These are phyloP conservation scores for Tetracladium marchalianum DNA, from an alignment of 495 filamentous ascomycete species.

Conservation along the genomic window DNA sequence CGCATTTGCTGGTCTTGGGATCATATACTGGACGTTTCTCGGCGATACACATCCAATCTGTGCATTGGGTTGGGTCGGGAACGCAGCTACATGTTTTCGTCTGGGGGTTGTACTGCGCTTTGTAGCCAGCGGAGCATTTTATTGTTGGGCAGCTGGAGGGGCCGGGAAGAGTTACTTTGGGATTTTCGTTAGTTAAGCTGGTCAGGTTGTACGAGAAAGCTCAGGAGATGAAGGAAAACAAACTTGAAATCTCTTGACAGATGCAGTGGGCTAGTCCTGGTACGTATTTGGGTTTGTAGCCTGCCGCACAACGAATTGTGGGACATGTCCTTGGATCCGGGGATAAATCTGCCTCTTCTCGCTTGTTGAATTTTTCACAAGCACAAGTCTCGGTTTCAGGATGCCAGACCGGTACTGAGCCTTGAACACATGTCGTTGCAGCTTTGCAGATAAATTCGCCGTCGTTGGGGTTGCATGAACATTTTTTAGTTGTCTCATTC, in stretches of 20 bases:
- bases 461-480: neutral
- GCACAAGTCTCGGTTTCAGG: neutral
- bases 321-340: conserved; percentile 1
- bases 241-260: neutral
- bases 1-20: neutral
- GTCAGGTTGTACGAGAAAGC: too few relatives aligned
- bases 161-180: neutral
- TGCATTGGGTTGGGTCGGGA: neutral
- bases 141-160: conserved; percentile 7
- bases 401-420: neutral
- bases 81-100: conserved; percentile 3
- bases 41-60: conserved; percentile 1
- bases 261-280: neutral
- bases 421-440: neutral
- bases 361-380: neutral
- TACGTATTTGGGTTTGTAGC: neutral
- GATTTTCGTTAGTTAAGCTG: too few relatives aligned
- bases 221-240: neutral
- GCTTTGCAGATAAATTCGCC: neutral
- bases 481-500: neutral
- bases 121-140: neutral
- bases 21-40: neutral
- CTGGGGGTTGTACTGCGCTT: conserved; percentile 1
- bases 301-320: neutral
- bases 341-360: neutral